A percentile compares a stretch with the other conserved stretches of the same genome.
These are phyloP conservation scores for Lepidium africanum DNA, from an alignment of 345 rosid genomes.

Conservation along the genomic window DNA sequence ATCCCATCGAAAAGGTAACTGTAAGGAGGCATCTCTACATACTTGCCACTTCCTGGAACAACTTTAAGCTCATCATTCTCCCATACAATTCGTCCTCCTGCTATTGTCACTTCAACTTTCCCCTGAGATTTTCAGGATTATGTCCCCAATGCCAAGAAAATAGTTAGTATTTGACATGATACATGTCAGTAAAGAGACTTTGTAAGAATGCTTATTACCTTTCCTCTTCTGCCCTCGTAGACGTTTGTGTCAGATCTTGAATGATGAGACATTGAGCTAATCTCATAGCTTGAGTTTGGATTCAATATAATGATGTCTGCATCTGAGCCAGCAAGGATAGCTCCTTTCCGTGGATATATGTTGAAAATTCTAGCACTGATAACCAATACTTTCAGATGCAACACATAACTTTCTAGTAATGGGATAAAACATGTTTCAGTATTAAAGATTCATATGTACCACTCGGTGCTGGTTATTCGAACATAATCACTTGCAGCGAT, in stretches of 20 bases:
- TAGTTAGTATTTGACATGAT: not conserved
- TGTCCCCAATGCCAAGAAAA: not conserved
- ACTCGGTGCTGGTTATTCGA: constrained; percentile 67
- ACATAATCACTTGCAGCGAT: constrained; percentile 67
- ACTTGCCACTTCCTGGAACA: constrained; percentile 66
- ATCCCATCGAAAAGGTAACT: constrained; percentile 71
- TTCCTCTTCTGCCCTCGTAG: constrained; percentile 70
- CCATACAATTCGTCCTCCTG: constrained; percentile 85
- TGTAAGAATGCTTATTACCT: constrained; percentile 37
- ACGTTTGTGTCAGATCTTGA: constrained; percentile 85
- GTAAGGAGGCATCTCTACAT: constrained; percentile 65
- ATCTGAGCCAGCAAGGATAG: constrained; percentile 87
- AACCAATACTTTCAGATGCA: not conserved
- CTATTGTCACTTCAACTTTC: constrained; percentile 88
- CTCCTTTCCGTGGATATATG: constrained; percentile 88
- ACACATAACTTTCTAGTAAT: not conserved
- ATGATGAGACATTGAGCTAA: constrained; percentile 70
- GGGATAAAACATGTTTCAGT: not conserved
- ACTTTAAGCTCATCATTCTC: constrained; percentile 68
- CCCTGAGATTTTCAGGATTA: constrained; percentile 41
- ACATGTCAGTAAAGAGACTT: not conserved
- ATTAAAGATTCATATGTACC: constrained; percentile 38
- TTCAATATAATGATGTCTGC: constrained; percentile 90
- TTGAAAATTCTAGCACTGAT: constrained; percentile 91
- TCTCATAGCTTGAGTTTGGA: constrained; percentile 73